Evolutionary conservation across 2,329 filamentous ascomycete genomes (phyloP).

Genomic region (Cladophialophora carrionii): DNA sequence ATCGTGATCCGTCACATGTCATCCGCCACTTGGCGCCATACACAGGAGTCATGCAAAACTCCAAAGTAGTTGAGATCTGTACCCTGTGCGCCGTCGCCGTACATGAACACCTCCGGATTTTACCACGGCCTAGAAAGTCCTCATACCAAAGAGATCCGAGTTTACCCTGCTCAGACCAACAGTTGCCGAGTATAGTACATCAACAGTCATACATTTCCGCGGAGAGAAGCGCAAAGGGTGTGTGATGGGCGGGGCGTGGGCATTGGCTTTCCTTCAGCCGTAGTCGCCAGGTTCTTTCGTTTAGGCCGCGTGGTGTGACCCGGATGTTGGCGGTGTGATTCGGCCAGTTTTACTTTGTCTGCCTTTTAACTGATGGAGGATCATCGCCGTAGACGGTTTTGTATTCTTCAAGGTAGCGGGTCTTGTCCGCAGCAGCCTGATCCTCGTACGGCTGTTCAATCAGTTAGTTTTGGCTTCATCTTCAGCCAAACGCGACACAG

Average conservation of each 20-base stretch:
- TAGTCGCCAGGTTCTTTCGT: not conserved
- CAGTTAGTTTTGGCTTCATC: slow-evolving; percentile 7
- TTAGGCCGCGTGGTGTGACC: not conserved
- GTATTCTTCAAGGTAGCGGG: slow-evolving; percentile 45
- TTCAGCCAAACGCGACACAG: not conserved
- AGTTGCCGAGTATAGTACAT: not conserved
- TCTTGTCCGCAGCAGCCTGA: slow-evolving; percentile 38
- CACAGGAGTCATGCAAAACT: not conserved
- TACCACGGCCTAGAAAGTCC: not conserved
- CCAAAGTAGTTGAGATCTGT: slow-evolving; percentile 5
- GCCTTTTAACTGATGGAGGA: slow-evolving; percentile 6
- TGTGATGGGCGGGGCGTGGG: too few relatives aligned
- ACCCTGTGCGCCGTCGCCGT: not conserved
- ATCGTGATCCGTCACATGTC: not conserved
- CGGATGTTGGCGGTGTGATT: not conserved
- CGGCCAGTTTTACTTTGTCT: not conserved
- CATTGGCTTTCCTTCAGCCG: not conserved
- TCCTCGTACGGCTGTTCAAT: slow-evolving; percentile 40
- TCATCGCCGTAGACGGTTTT: slow-evolving; percentile 45
- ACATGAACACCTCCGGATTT: not conserved
- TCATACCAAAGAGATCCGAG: not conserved
- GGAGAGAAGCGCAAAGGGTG: not conserved
- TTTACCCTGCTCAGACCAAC: not conserved
- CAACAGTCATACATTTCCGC: not conserved
- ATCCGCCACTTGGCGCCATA: not conserved